Conservation (phyloP, 2,329 filamentous ascomycete genomes). For the Neoarthrinium moseri region DNA sequence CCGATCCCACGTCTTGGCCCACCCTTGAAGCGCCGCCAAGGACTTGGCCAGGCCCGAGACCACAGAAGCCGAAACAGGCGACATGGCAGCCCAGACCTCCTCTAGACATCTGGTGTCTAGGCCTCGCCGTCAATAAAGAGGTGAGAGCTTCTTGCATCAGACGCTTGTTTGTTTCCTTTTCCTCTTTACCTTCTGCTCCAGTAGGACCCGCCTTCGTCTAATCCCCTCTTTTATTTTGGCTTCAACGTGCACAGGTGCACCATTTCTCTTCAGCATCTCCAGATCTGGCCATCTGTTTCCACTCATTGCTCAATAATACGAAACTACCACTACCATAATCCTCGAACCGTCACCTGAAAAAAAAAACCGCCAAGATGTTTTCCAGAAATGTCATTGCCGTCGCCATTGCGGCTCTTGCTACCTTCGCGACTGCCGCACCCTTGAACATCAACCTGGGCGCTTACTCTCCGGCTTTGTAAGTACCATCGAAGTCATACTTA, state of each 20-base stretch:
- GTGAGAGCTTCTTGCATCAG: neutral
- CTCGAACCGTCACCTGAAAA: neutral
- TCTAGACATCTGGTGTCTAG: too few relatives aligned
- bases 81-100: too few relatives aligned
- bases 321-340: neutral
- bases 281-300: conserved; percentile 17
- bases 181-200: conserved; percentile 12
- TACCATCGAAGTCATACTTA: neutral
- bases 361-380: conserved; percentile 18
- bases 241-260: conserved; percentile 24
- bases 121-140: too few relatives aligned
- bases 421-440: conserved; percentile 26
- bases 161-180: neutral
- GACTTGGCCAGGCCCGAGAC: conserved; percentile 8
- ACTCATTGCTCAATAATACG: neutral
- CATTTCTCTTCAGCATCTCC: conserved; percentile 10
- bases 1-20: conserved; percentile 25
- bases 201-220: conserved; percentile 14
- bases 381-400: conserved; percentile 23
- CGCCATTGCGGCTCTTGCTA: conserved; percentile 25
- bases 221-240: conserved; percentile 10
- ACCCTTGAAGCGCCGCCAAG: conserved; percentile 4
- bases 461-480: conserved; percentile 30
- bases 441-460: conserved; percentile 34
- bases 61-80: conserved; percentile 11